Evolutionary conservation across 441 rosid species (phyloP), one percentile per base, ranked within the genome.

Genomic region (Erodium chrysanthum): DNA sequence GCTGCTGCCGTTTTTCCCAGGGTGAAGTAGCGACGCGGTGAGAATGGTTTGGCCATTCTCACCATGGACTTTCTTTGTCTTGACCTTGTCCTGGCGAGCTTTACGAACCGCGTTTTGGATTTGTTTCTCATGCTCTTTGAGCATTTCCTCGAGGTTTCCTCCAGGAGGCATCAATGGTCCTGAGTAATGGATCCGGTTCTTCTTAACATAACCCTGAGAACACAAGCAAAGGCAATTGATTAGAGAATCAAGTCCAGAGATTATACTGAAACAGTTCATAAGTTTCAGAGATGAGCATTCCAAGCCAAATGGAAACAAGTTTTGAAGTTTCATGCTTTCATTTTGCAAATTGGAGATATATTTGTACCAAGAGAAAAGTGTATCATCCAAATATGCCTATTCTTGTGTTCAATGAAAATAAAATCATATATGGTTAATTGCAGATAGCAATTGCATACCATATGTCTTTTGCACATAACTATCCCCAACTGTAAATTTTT

Each of bases 81-180:
- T 84, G 73, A 77, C 75, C 81, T 86, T 88, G 64, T 85, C 93
- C 2, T 71, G 42, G 12, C 84, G 90, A 71, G 96, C 88, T 84
- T 83, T 80, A 6, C 91, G 89, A 6, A 92, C 91, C 56, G 91
- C 92, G 42, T 83, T 75, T 77, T 81, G 88, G 70, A 92, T 88
- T 71, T 79, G 84, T 68, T 79, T 84, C 79, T 92, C 97, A 1
- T 90, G 92, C 76, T 87, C 89, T 80, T 85, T 91, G 68, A 92
- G 88, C 92, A 88, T 88, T 65, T 88, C 96, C 42, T 89, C 97
- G 0, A 91, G 70, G 83, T 89, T 82, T 67, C 86, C 88, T 69
- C 85, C 92, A 1, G 76, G 68, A 56, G 81, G 81, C 71, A 89
- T 29, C 82, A 91, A 76, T 2, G 96, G 91, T 77, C 97, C 97